Evolutionary conservation across 192 early-diverging fungal genomes (phyloP), one percentile per base, ranked within the genome.

Genomic region (Jimgerdemannia flammicorona): DNA sequence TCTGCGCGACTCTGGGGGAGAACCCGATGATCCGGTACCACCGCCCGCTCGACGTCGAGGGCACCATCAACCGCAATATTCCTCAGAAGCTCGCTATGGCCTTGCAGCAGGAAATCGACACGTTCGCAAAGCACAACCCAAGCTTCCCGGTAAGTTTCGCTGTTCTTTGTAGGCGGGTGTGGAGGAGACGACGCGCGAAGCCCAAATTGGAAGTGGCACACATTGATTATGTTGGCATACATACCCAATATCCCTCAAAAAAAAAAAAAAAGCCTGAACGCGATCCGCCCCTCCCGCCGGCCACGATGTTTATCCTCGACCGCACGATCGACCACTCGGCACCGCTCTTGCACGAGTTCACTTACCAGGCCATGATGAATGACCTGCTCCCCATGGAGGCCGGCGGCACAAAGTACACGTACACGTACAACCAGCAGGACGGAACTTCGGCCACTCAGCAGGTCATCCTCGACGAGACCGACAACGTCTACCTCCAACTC

Each of bases 361-460:
- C 98, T 3, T 99, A 99, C 78, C 97, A 99, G 80, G 97, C 97
- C 9, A 98, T 99, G 97, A 91, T 94, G 64, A 92, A 96, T 74
- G 97, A 99, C 77, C 81, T 99, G 70, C 75, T 99, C 10, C 77
- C 74, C 0, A 78, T 95, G 4, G 81, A 88, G 29, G 67, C 64
- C 14, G 87, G 88, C 72, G 88, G 85, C n/a, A 79, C 85, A 17
- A 93, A 91, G 70, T 93, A 90, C 77, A 72, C 78, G 19, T 91
- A 90, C 70, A 78, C 81, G 64, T 82, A 82, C 70, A 74, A 74
- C 39, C 83, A 83, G 17, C 43, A 77, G 40, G 87, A 81, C 75
- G 85, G 84, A 14, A 64, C 71, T 0, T 74, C 80, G n/a, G 84
- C 78, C 9, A 76, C 80, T 14, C 83, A 83, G 29, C 84, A 85